Percentiles rank a stretch among this genome's conserved stretches.
These are phyloP conservation scores for Fraxinus platypoda DNA, from an alignment of 305 asterid species.

Conservation along the genomic window DNA sequence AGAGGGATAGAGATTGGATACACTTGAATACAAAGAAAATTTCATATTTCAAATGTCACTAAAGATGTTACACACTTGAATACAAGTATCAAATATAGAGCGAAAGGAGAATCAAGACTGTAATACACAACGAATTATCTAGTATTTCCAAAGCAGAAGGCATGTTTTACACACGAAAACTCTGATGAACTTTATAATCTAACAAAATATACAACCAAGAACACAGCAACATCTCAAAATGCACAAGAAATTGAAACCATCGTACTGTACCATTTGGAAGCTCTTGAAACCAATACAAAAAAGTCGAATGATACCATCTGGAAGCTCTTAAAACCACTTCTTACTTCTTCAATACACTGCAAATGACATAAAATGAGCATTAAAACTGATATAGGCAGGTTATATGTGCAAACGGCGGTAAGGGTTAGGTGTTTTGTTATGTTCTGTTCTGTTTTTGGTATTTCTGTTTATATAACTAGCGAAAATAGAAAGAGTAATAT, in stretches of 20 bases:
- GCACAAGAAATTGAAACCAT: background rate
- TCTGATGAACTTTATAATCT: background rate
- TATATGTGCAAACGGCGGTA: background rate
- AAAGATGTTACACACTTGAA: background rate
- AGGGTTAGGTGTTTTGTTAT: background rate
- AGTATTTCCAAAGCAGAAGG: background rate
- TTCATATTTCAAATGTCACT: background rate
- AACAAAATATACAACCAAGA: constrained; percentile 25
- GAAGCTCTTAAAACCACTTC: constrained; percentile 13
- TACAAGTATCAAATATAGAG: background rate
- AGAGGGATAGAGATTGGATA: background rate
- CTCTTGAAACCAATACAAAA: constrained; percentile 22
- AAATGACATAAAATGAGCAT: constrained; percentile 19
- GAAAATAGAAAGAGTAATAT: background rate
- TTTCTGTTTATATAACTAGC: background rate
- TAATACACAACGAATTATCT: background rate
- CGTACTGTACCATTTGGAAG: background rate
- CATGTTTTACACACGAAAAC: background rate
- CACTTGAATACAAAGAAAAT: background rate
- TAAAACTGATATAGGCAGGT: background rate
- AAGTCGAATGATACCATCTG: constrained; percentile 24
- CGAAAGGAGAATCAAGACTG: background rate
- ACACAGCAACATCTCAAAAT: constrained; percentile 19
- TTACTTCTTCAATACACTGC: constrained; percentile 69
- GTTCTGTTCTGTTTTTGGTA: background rate